Percentiles rank a stretch among this genome's conserved stretches.
Evolutionary conservation across 495 filamentous ascomycete species (phyloP).

Genomic region (Hypoxylon intermedium): DNA sequence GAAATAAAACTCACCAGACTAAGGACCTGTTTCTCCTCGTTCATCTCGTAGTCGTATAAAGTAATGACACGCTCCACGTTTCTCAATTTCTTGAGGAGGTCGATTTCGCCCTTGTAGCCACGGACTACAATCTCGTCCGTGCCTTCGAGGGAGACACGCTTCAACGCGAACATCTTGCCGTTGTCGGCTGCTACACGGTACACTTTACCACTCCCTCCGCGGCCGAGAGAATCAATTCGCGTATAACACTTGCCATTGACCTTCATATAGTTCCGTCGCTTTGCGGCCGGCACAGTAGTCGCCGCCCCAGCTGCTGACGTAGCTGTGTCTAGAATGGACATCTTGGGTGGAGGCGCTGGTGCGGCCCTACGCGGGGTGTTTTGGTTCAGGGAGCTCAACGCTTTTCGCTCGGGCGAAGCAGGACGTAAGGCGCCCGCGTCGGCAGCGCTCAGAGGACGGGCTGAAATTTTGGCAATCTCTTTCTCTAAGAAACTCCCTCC

Average conservation of each 20-base stretch:
- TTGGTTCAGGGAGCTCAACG: constrained; percentile 72
- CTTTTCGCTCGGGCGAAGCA: constrained; percentile 68
- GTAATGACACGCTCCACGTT: constrained; percentile 88
- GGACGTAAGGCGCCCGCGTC: constrained; percentile 37
- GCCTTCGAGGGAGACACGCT: constrained; percentile 88
- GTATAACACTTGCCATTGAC: constrained; percentile 93
- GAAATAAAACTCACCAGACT: constrained; percentile 68
- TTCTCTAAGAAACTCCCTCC: constrained; percentile 63
- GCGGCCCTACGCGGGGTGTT: constrained; percentile 86
- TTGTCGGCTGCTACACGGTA: constrained; percentile 98
- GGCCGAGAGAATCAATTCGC: constrained; percentile 85
- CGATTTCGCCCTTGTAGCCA: constrained; percentile 97
- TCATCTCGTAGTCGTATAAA: constrained; percentile 91
- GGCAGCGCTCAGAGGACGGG: constrained; percentile 46
- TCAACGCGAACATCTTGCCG: constrained; percentile 90
- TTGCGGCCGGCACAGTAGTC: constrained; percentile 71
- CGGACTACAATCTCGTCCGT: constrained; percentile 81
- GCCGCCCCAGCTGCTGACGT: constrained; percentile 83
- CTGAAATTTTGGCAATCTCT: constrained; percentile 63
- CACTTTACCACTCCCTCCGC: constrained; percentile 89
- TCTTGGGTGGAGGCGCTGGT: constrained; percentile 85
- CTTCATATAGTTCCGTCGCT: constrained; percentile 77
- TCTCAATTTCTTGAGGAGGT: constrained; percentile 80
- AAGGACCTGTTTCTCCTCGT: constrained; percentile 83
- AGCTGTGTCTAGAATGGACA: constrained; percentile 91